A percentile compares a stretch with the other conserved stretches of the same genome.
These are phyloP conservation scores for Phytophthora tentaculata DNA, from an alignment of 352 stramenopile genomes.

Conservation along the genomic window DNA sequence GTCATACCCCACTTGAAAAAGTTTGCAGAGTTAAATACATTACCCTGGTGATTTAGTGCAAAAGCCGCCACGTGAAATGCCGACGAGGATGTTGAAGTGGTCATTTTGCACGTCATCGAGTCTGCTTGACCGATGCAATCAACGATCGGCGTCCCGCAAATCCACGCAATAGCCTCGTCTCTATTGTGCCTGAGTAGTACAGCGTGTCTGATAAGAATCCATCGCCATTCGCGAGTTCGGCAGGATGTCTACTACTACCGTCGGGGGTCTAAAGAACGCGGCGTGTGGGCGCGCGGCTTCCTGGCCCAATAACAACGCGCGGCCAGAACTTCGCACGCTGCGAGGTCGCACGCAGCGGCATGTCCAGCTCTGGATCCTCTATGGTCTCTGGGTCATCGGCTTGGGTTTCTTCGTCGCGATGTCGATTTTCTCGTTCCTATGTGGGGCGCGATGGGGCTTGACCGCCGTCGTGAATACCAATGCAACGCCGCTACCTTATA, in stretches of 20 bases:
- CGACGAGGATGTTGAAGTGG: constrained; percentile 18
- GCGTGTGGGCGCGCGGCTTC: constrained; percentile 17
- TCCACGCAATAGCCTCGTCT: constrained; percentile 17
- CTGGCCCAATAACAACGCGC: constrained; percentile 33
- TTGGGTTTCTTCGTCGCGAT: constrained; percentile 38
- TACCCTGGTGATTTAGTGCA: too few relatives aligned
- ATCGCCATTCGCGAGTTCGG: constrained; percentile 11
- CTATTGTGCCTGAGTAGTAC: constrained; percentile 2
- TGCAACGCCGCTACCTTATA: constrained; percentile 17
- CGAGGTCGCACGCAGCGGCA: constrained; percentile 37
- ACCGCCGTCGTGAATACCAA: neutral
- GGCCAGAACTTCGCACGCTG: constrained; percentile 39
- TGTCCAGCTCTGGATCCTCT: constrained; percentile 33
- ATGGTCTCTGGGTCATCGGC: constrained; percentile 38
- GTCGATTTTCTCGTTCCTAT: constrained; percentile 22
- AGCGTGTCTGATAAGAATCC: neutral
- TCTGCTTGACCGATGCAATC: constrained; percentile 15
- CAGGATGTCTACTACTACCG: constrained; percentile 18
- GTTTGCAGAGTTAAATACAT: too few relatives aligned
- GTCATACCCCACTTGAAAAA: constrained; percentile 2
- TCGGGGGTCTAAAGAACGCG: constrained; percentile 15
- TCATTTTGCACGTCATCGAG: constrained; percentile 14
- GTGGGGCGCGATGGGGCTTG: constrained; percentile 4
- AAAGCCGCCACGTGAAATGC: constrained; percentile 16
- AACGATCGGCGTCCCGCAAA: constrained; percentile 11